Evolutionary conservation across 441 rosid species (phyloP), one percentile per base, ranked within the genome.

Genomic region (Populus trichocarpa): DNA sequence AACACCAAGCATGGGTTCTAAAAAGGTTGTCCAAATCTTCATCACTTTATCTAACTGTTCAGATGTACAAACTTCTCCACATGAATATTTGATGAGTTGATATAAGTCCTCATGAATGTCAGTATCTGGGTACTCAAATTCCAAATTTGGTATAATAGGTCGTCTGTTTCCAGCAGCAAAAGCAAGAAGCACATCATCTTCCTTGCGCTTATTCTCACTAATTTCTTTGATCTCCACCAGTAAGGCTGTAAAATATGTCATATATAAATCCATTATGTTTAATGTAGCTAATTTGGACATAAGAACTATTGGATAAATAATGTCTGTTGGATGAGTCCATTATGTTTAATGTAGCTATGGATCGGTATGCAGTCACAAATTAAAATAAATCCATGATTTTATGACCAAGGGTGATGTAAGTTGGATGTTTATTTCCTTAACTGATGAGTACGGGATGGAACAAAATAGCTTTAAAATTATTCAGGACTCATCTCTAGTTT

Each of bases 31-130:
- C 99, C 99, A 97, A 69, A 97, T 85, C 84, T 90, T 95, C 93
- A 95, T 89, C 72, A 90, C 92, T 86, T 93, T 92, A 80, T 93
- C 97, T 79, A 92, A 78, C 86, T 92, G 97, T 73, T 97, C 99
- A n/a, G 91, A 84, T 74, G 99, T 82, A 85, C 99, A 95, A 87
- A 95, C 92, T 88, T 97, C 98, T 80, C 91, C 96, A 76, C 97
- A 93, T 2, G 99, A 95, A 87, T 89, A 95, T 85, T 95, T 95
- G 76, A 97, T 86, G 66, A 97, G 97, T 89, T 95, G 98, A 85
- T 91, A 93, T 63, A 97, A 77, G 88, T 97, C 98, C 85, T 95
- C 99, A 71, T 97, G 99, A 80, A 95, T 89, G 68, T 90, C 96
- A 74, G 88, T 84, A 84, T 97, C 99, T n/a, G 88, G 87, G 86